Evolutionary conservation across 805 yeast species (phyloP).

Genomic region (Wickerhamomyces rabaulensis): DNA sequence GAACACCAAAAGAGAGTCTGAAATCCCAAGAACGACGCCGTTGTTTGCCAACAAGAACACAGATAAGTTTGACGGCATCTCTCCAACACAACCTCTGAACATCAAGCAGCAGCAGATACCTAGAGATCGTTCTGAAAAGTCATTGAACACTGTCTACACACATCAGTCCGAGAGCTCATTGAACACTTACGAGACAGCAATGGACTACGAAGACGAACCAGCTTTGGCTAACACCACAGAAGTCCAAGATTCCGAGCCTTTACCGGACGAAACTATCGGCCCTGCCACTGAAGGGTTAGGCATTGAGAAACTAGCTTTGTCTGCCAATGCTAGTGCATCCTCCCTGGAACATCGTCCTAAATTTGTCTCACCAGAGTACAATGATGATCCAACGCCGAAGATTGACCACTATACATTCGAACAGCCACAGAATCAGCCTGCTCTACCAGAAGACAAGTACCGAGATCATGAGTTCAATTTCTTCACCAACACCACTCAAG

Average conservation of each 20-base stretch:
- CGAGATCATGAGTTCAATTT: not conserved
- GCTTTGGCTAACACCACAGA: not conserved
- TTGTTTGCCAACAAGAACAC: not conserved
- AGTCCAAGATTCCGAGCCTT: not conserved
- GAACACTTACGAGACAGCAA: conserved; percentile 20
- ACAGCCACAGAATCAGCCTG: not conserved
- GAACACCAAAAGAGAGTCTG: conserved; percentile 7
- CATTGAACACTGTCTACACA: conserved; percentile 11
- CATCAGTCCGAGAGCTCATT: conserved; percentile 10
- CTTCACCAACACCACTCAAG: not conserved
- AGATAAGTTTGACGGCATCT: conserved; percentile 12
- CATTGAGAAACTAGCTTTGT: conserved; percentile 9
- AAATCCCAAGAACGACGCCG: not conserved
- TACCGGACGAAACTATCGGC: not conserved
- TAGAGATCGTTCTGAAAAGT: conserved; percentile 6
- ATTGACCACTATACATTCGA: conserved; percentile 5
- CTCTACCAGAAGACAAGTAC: not conserved
- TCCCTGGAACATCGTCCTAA: not conserved
- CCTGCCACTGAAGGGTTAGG: conserved; percentile 10
- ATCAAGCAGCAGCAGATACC: conserved; percentile 2
- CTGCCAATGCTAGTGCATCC: not conserved
- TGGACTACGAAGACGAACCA: conserved; percentile 7
- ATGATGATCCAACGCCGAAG: conserved; percentile 21
- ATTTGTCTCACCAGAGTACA: conserved; percentile 3
- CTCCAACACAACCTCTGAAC: conserved; percentile 24